Conservation (phyloP, 768 basidiomycete genomes). For the Russula olivacea region DNA sequence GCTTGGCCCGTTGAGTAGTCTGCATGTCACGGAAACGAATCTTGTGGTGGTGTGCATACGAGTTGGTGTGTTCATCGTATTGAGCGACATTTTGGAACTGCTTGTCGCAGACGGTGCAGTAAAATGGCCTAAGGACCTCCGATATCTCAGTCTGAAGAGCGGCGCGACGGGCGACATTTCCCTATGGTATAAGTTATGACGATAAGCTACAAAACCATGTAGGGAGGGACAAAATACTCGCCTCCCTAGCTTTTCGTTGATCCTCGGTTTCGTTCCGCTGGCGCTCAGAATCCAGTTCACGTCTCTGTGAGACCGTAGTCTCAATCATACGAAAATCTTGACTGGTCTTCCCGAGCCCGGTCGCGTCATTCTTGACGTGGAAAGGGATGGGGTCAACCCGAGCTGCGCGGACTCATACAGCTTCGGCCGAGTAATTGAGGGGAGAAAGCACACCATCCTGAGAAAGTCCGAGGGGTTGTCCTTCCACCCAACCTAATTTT, state of each 20-base stretch:
- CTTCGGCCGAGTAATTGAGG: background rate
- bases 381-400: constrained; percentile 82
- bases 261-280: constrained; percentile 76
- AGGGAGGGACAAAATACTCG: constrained; percentile 28
- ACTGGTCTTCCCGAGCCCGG: constrained; percentile 70
- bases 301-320: constrained; percentile 75
- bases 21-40: constrained; percentile 80
- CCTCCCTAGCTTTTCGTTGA: constrained; percentile 69
- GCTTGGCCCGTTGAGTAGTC: constrained; percentile 49
- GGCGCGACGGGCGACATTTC: constrained; percentile 54
- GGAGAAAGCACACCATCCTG: constrained; percentile 52
- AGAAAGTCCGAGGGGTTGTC: constrained; percentile 69
- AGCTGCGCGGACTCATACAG: constrained; percentile 38
- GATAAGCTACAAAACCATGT: background rate
- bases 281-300: constrained; percentile 74
- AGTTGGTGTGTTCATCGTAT: constrained; percentile 87
- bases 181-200: constrained; percentile 36
- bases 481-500: constrained; percentile 80
- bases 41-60: constrained; percentile 83
- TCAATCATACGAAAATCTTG: constrained; percentile 83
- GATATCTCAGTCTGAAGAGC: constrained; percentile 66
- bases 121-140: constrained; percentile 64
- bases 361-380: constrained; percentile 67
- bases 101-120: constrained; percentile 79
- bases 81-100: constrained; percentile 83